Percentiles rank a stretch among this genome's conserved stretches.
Conservation (phyloP, 805 yeast genomes). For the Ogataea parapolymorpha region DNA sequence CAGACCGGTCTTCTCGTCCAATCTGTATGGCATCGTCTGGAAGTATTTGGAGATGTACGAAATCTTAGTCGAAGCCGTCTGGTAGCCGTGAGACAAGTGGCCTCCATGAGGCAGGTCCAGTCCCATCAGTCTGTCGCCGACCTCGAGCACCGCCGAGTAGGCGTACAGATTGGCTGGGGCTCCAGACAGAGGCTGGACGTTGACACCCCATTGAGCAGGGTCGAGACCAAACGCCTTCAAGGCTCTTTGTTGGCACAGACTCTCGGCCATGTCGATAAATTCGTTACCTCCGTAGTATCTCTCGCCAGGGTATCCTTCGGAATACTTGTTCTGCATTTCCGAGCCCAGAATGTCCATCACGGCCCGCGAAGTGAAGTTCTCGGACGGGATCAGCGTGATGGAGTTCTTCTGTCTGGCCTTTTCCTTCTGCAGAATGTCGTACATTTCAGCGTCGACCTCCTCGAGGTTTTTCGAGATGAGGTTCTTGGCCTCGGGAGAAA, state of each 20-base stretch:
- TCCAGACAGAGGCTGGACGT: constrained; percentile 93
- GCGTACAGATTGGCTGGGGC: constrained; percentile 96
- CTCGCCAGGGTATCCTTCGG: constrained; percentile 98
- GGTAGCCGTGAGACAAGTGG: constrained; percentile 96
- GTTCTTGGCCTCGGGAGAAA: constrained; percentile 46
- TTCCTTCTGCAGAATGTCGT: constrained; percentile 71
- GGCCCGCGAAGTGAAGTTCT: constrained; percentile 91
- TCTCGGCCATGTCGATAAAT: constrained; percentile 87
- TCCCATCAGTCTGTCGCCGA: constrained; percentile 95
- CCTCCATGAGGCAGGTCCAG: constrained; percentile 98
- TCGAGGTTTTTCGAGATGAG: constrained; percentile 60
- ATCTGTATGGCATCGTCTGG: constrained; percentile 96
- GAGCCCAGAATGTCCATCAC: constrained; percentile 94
- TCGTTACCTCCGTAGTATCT: constrained; percentile 98
- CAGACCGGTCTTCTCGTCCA: constrained; percentile 79
- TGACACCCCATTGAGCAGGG: constrained; percentile 92
- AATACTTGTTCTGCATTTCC: constrained; percentile 95
- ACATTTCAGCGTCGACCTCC: constrained; percentile 83
- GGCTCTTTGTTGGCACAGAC: constrained; percentile 88
- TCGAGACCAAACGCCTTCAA: constrained; percentile 74
- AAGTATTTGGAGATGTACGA: constrained; percentile 91
- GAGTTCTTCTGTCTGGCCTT: constrained; percentile 86
- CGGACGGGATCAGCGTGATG: constrained; percentile 90
- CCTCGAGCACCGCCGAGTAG: constrained; percentile 83
- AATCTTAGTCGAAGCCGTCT: constrained; percentile 84